phyloP scores from a whole-genome alignment of 305 asterid species.

The Plantago coronopus region DNA sequence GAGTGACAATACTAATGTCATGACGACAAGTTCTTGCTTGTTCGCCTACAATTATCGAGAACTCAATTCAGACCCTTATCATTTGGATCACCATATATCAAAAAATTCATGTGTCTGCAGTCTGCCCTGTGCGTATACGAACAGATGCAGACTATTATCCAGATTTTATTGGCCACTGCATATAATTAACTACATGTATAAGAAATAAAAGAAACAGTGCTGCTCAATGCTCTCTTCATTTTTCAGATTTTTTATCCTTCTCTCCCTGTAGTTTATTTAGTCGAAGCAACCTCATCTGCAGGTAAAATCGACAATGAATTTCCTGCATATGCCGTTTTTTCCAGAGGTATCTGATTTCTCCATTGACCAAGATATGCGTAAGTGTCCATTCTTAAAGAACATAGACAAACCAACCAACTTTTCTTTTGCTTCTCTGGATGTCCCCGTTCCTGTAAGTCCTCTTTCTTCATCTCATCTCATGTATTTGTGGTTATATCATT shows the following conservation, averaged over 20 bases:
- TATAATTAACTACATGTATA: too few species aligned
- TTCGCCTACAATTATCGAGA: too few species aligned
- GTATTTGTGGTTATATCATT: conserved; percentile 2
- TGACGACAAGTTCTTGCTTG: too few species aligned
- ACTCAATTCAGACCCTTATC: too few species aligned
- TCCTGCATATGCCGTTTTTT: conserved; percentile 41
- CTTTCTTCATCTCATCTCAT: conserved; percentile 4
- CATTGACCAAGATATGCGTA: conserved; percentile 45
- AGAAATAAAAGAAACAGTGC: too few species aligned
- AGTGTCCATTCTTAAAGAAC: conserved; percentile 83
- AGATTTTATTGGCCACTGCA: too few species aligned
- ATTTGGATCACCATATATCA: too few species aligned
- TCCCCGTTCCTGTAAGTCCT: conserved; percentile 55
- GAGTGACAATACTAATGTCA: too few species aligned
- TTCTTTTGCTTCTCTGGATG: conserved; percentile 47
- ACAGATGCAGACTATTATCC: too few species aligned
- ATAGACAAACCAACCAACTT: conserved; percentile 67
- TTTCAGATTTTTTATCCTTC: conserved; percentile 35
- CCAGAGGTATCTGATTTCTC: conserved; percentile 51
- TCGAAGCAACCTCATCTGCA: neutral
- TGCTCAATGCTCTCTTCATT: neutral
- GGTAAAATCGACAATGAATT: conserved; percentile 45
- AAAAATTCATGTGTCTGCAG: too few species aligned
- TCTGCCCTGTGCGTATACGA: too few species aligned
- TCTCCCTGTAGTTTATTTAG: too few species aligned